Base-by-base conservation (phyloP, 164 flowering plant species). In the Vitis cinerea region DNA sequence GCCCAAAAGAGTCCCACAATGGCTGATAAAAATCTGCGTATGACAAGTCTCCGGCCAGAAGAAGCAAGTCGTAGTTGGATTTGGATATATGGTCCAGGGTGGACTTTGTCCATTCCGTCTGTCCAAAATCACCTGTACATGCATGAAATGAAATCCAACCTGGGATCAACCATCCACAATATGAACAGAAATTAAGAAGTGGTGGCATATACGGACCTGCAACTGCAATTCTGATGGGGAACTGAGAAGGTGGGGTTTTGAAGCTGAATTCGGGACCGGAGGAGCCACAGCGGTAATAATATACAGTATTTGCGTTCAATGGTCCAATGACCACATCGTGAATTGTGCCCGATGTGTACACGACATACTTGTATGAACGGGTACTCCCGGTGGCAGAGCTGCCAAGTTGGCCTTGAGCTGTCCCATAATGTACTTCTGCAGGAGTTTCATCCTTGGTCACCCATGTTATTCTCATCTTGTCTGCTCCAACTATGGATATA, bases 1-100 rank as follows among this genome's bases (percentile, higher is more conserved):
- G 81, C 11, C 98, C 98, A 54, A 90, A 93, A 0, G 89, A 80
- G 78, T 93, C 98, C 98, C 98, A 93, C 0, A 60, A 51, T 0
- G 86, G 80, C 69, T 93, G 96, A 44, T 4, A 0, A 1, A 14
- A 1, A 63, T 93, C 98, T 0, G 97, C 97, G 30, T 93, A 93
- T 3, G 98, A 85, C 44, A 93, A 71, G 71, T 93, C 98, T 0
- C 97, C 97, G 0, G 98, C 94, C 6, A 91, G 78, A n/a, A 91
- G 68, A 37, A 91, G 49, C 2, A 93, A 65, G 66, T 91, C 94
- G 70, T 91, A 90, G 74, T 83, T 56, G n/a, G 86, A 82, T 15
- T 69, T 66, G 1, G 78, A 53, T 8, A 91, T 81, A 75, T 90
- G 97, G 10, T 85, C 57, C 4, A 93, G 87, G 11, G 98, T 93